Percentiles rank a stretch among this genome's conserved stretches.
Evolutionary conservation across 2,329 filamentous ascomycete genomes (phyloP).

Genomic region (Fusarium humuli): DNA sequence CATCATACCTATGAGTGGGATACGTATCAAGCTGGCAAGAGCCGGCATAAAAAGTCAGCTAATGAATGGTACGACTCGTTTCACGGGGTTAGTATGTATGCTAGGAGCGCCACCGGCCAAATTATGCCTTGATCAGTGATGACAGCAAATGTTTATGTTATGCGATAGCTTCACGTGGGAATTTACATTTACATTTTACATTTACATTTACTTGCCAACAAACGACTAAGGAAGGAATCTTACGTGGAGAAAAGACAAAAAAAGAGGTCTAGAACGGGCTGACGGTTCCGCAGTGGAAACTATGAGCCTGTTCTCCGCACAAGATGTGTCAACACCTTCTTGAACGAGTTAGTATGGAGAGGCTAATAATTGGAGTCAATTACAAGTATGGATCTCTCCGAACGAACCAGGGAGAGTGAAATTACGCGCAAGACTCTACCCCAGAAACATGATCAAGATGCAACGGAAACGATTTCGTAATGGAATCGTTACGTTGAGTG

Average conservation of each 20-base stretch:
- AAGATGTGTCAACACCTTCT: constrained; percentile 33
- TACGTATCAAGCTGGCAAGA: constrained; percentile 20
- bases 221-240: background rate
- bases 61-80: constrained; percentile 23
- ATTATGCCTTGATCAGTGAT: constrained; percentile 1
- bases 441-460: constrained; percentile 30
- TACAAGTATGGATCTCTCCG: constrained; percentile 25
- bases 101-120: constrained; percentile 34
- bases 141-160: constrained; percentile 17
- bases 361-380: constrained; percentile 41
- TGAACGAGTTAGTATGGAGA: constrained; percentile 21
- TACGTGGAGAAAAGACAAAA: constrained; percentile 14
- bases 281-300: constrained; percentile 37
- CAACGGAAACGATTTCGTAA: constrained; percentile 39
- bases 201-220: background rate
- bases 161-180: constrained; percentile 27
- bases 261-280: constrained; percentile 34
- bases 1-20: constrained; percentile 7
- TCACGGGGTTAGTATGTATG: constrained; percentile 14
- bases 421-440: constrained; percentile 30
- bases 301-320: constrained; percentile 32
- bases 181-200: background rate
- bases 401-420: constrained; percentile 21
- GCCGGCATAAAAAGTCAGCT: constrained; percentile 25
- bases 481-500: constrained; percentile 23